phyloP scores from a whole-genome alignment of 257 asterid species.

The Mentha longifolia region DNA sequence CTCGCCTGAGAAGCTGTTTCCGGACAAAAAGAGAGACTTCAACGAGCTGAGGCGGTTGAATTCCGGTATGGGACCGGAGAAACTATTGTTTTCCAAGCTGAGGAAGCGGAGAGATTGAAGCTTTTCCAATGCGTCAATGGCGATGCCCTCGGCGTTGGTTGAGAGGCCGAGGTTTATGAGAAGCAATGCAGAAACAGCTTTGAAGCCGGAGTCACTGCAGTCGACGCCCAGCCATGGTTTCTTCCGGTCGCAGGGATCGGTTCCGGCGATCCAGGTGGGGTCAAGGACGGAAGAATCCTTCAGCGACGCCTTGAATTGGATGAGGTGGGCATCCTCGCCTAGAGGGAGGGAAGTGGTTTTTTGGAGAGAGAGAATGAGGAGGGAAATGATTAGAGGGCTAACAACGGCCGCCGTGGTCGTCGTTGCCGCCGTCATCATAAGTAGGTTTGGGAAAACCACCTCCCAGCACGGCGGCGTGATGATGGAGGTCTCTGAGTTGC shows the following conservation, averaged over 20 bases:
- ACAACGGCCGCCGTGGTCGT: conserved; percentile 48
- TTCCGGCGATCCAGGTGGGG: conserved; percentile 59
- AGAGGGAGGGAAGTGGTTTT: conserved; percentile 34
- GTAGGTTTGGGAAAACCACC: background rate
- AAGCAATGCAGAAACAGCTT: conserved; percentile 43
- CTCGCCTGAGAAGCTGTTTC: conserved; percentile 65
- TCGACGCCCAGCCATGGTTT: conserved; percentile 64
- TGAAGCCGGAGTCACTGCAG: conserved; percentile 45
- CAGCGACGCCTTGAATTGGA: conserved; percentile 61
- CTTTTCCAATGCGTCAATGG: conserved; percentile 40
- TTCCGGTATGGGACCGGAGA: conserved; percentile 62
- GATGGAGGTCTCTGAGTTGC: conserved; percentile 34
- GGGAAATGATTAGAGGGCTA: conserved; percentile 42
- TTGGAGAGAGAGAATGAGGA: conserved; percentile 37
- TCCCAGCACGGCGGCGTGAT: conserved; percentile 59
- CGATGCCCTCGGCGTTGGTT: conserved; percentile 44
- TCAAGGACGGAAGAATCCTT: conserved; percentile 54
- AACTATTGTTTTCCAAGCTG: conserved; percentile 58
- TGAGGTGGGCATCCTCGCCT: conserved; percentile 52
- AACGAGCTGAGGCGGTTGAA: conserved; percentile 61
- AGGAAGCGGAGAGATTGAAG: conserved; percentile 55
- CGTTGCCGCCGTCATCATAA: conserved; percentile 10
- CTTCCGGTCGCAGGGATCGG: conserved; percentile 57
- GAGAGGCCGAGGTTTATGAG: conserved; percentile 55
- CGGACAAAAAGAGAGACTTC: conserved; percentile 49